A percentile compares a stretch with the other conserved stretches of the same genome.
phyloP scores from a whole-genome alignment of 164 flowering plant species.

The Chloranthus sessilifolius region DNA sequence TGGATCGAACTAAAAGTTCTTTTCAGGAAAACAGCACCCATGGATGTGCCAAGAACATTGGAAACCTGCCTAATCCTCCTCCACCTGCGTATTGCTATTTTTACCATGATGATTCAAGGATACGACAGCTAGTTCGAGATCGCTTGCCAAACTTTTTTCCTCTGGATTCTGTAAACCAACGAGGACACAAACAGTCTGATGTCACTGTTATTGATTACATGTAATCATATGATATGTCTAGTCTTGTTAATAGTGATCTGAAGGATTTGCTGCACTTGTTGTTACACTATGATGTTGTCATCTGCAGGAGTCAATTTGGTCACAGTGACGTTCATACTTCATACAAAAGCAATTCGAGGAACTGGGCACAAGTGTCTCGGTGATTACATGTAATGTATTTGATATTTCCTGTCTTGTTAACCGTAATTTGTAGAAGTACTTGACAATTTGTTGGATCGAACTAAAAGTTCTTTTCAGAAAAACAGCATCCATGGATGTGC shows the following conservation, averaged over 20 bases:
- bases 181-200: slow-evolving; percentile 22
- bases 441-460: neutral
- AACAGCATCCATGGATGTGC: slow-evolving; percentile 8
- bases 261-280: slow-evolving; percentile 4
- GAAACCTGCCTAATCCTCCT: slow-evolving; percentile 15
- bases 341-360: too few relatives aligned
- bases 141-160: slow-evolving; percentile 74
- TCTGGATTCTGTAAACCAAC: slow-evolving; percentile 27
- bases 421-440: too few relatives aligned
- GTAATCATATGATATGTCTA: too few relatives aligned
- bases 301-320: slow-evolving; percentile 79
- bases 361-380: slow-evolving; percentile 13
- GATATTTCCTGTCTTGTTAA: too few relatives aligned
- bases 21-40: slow-evolving; percentile 8
- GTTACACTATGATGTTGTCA: slow-evolving; percentile 2
- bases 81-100: slow-evolving; percentile 70
- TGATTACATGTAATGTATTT: too few relatives aligned
- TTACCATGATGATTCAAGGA: slow-evolving; percentile 67
- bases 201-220: slow-evolving; percentile 60
- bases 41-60: slow-evolving; percentile 10
- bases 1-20: neutral
- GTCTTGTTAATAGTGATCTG: too few relatives aligned
- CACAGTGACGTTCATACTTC: slow-evolving; percentile 33
- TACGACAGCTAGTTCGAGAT: slow-evolving; percentile 50
- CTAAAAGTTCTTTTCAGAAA: slow-evolving; percentile 4